Evolutionary conservation across 371 early-diverging fungal genomes (phyloP).

Genomic region (Phascolomyces articulosus): DNA sequence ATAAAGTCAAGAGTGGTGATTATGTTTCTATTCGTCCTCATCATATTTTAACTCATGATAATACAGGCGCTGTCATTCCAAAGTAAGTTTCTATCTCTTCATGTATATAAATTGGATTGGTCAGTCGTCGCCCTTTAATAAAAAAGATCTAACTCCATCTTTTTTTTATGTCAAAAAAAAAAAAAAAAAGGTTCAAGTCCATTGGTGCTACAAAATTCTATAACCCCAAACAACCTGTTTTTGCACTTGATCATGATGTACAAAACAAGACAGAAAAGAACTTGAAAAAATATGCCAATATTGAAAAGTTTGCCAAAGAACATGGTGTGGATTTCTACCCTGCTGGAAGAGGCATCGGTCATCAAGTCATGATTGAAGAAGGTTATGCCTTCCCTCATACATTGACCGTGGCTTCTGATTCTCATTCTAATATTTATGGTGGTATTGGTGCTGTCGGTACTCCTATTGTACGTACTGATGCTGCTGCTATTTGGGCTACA

Average conservation of each 20-base stretch:
- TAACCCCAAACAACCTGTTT: conserved; percentile 86
- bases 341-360: conserved; percentile 96
- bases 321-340: conserved; percentile 93
- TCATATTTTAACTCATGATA: conserved; percentile 95
- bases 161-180: too few species aligned
- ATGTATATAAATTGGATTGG: neutral
- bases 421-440: conserved; percentile 98
- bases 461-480: conserved; percentile 96
- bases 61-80: conserved; percentile 92
- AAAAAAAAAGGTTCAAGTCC: conserved; percentile 76
- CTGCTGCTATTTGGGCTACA: conserved; percentile 97
- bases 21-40: conserved; percentile 92
- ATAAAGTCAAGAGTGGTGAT: conserved; percentile 83
- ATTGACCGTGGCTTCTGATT: conserved; percentile 95
- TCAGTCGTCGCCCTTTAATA: too few species aligned
- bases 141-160: too few species aligned
- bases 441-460: conserved; percentile 94
- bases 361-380: conserved; percentile 96
- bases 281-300: conserved; percentile 81
- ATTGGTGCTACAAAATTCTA: conserved; percentile 86
- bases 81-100: conserved; percentile 59
- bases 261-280: conserved; percentile 93
- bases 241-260: conserved; percentile 96
- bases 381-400: conserved; percentile 94
- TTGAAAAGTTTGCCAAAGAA: conserved; percentile 80